A percentile compares a stretch with the other conserved stretches of the same genome.
Evolutionary conservation across 2,329 filamentous ascomycete genomes (phyloP).

Genomic region (Penicillium sclerotigenum): DNA sequence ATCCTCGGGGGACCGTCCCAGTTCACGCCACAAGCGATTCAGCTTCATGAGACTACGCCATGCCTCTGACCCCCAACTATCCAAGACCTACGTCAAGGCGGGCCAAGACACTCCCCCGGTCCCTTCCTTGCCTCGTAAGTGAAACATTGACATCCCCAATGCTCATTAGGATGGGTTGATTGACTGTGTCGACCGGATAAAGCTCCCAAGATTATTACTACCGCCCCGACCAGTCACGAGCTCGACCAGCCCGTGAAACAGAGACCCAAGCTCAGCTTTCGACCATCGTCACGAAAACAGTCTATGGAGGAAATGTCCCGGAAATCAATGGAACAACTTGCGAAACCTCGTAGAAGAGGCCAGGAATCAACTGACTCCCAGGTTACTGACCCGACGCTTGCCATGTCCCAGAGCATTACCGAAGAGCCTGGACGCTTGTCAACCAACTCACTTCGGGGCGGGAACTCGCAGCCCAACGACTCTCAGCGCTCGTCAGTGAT

Average conservation of each 20-base stretch:
- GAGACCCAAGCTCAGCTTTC: slow-evolving; percentile 41
- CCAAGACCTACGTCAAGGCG: slow-evolving; percentile 66
- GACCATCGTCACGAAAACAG: slow-evolving; percentile 33
- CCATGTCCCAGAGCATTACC: slow-evolving; percentile 53
- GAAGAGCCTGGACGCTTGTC: slow-evolving; percentile 58
- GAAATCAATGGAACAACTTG: slow-evolving; percentile 14
- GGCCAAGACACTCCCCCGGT: slow-evolving; percentile 52
- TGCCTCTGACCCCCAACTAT: slow-evolving; percentile 88
- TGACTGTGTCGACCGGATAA: slow-evolving; percentile 15
- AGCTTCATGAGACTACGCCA: slow-evolving; percentile 80
- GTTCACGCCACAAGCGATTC: slow-evolving; percentile 49
- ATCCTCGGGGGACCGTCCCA: slow-evolving; percentile 23
- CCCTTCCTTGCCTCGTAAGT: slow-evolving; percentile 41
- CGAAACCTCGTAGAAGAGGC: slow-evolving; percentile 20
- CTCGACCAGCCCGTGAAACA: slow-evolving; percentile 46
- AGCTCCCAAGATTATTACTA: slow-evolving; percentile 78
- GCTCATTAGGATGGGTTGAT: neutral
- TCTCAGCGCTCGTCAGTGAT: slow-evolving; percentile 61
- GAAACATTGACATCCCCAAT: neutral
- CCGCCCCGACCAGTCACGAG: slow-evolving; percentile 72
- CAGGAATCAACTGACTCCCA: slow-evolving; percentile 32
- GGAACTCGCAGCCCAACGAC: slow-evolving; percentile 61
- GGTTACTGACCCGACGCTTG: slow-evolving; percentile 28
- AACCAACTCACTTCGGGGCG: slow-evolving; percentile 42
- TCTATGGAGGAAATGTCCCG: slow-evolving; percentile 32